Evolutionary conservation across 441 rosid species (phyloP), one percentile per base, ranked within the genome.

Genomic region (Pelargonium australe): DNA sequence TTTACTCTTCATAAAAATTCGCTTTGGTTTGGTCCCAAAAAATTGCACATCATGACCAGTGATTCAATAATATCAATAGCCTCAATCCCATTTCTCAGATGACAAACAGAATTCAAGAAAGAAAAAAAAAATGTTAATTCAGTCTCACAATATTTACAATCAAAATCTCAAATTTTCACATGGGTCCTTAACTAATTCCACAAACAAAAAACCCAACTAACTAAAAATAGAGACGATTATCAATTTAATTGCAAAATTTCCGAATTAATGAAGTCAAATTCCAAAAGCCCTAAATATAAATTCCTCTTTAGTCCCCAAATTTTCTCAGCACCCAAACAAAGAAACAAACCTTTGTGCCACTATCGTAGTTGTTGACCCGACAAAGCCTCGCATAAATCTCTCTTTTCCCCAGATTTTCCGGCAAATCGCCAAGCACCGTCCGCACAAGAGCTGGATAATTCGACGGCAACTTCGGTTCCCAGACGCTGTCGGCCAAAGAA

Each of bases 391-490:
- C 65, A 69, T 80, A 94, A 37, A 89, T 75, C 70, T 89, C 92
- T 73, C 99, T 79, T 66, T 85, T 94, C 65, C 85, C 79, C 78
- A 84, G n/a, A 65, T 80, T 78, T 25, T 76, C 82, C 3, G 81
- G 71, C 60, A 75, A 69, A 66, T 76, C 86, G 16, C 82, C 88
- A 19, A 83, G 71, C 67, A 88, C 75, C 57, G 74, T 77, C 70
- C 74, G 76, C n/a, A 83, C 75, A 51, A 88, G 64, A 74, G 13
- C 51, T 2, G 12, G 69, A 71, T 86, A 82, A 76, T 86, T 85
- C 1, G 77, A 64, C 7, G 94, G 94, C 79, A 88, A 72, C 70
- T 88, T 88, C 49, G 90, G 80, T 61, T 86, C 89, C 93, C 93
- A 88, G 0, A 88, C 84, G 70, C 80, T 75, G 81, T 88, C 88